Evolutionary conservation across 495 filamentous ascomycete genomes (phyloP), one percentile per base, ranked within the genome.

Genomic region (Hypoxylon perforatum): DNA sequence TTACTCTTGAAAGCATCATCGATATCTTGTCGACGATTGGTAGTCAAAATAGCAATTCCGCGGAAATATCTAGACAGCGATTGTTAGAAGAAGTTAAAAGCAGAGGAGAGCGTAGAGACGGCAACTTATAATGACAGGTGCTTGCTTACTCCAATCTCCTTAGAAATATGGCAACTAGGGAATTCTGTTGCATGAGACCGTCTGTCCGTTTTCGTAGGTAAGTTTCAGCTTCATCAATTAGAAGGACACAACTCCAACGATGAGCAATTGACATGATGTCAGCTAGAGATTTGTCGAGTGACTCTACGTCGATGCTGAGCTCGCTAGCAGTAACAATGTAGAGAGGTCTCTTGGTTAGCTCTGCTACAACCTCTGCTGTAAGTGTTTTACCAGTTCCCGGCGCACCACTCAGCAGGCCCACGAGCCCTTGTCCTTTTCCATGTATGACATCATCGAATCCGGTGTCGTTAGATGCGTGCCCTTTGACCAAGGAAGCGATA

Each of bases 361-460:
- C 19, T 36, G 51, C 47, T 46, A 49, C 60, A 48, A 58, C 47
- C 51, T 69, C 63, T 1, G 80, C 82, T 1, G 82, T 85, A 0
- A 78, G 52, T 5, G 82, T 83, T 53, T 85, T 84, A 0, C 82
- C 81, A 8, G 75, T 72, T 0, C 81, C 83, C 0, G 82, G 81
- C 1, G 58, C 66, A 6, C 83, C 83, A 39, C 79, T 78, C 0
- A 86, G 73, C 0, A 86, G 71, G 8, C 76, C 73, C 7, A 82
- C 76, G 7, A 84, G 70, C 1, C 81, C 84, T 36, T 77, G 75
- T 3, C 84, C 83, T 59, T 83, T 82, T 21, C 75, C 73, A 36
- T 65, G 50, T 19, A 79, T 76, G 11, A 79, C 57, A 59, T 81
- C 78, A 17, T 91, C 89, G 63, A 92, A 90, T 50, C 89, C 91